These are phyloP conservation scores for Epichloe gansuensis DNA, from an alignment of 2,329 filamentous ascomycete genomes.

Conservation along the genomic window DNA sequence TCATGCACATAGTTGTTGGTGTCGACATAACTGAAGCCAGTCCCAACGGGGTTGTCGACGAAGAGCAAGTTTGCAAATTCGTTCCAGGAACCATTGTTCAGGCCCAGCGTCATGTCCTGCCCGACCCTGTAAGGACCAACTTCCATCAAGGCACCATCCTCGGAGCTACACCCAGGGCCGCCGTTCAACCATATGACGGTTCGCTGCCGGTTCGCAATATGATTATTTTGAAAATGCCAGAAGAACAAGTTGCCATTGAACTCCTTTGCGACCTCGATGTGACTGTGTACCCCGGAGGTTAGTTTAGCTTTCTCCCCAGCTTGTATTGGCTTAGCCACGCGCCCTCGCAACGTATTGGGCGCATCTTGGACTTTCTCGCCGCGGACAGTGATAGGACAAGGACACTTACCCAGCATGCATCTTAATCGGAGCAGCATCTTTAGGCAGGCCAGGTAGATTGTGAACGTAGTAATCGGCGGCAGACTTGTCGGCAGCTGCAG, in stretches of 20 bases:
- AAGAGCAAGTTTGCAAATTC: constrained; percentile 97
- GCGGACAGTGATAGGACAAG: too few relatives aligned
- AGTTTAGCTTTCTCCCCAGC: background rate
- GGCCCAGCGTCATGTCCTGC: constrained; percentile 55
- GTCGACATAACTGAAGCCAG: constrained; percentile 90
- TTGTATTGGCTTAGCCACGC: background rate
- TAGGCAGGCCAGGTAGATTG: constrained; percentile 71
- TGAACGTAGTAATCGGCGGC: constrained; percentile 80
- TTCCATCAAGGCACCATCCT: constrained; percentile 94
- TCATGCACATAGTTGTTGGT: constrained; percentile 79
- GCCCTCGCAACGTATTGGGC: background rate
- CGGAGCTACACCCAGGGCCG: constrained; percentile 91
- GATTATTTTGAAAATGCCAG: constrained; percentile 93
- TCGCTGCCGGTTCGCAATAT: constrained; percentile 82
- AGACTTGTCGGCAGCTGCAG: constrained; percentile 17
- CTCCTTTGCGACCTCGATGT: constrained; percentile 78
- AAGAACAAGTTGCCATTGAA: constrained; percentile 94
- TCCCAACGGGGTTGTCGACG: constrained; percentile 93
- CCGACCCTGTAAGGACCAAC: constrained; percentile 84
- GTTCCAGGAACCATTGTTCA: constrained; percentile 95
- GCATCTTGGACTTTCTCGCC: background rate
- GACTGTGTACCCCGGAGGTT: constrained; percentile 38
- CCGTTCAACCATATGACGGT: constrained; percentile 97
- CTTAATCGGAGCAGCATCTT: constrained; percentile 61
- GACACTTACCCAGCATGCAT: constrained; percentile 89